These are phyloP conservation scores for Pelargonium myrrhifolium DNA, from an alignment of 441 rosid genomes.

Conservation along the genomic window DNA sequence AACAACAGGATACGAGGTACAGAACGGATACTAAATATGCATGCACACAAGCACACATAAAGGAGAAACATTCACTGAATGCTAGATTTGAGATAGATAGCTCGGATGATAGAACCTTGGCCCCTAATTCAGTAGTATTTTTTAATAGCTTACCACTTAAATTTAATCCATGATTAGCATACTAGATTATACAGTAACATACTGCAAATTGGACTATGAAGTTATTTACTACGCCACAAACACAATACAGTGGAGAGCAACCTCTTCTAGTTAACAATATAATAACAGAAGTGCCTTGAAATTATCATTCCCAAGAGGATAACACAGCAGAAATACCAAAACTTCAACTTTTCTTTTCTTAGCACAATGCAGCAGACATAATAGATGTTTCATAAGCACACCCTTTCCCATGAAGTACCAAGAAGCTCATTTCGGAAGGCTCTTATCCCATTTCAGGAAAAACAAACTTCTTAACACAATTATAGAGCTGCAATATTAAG, in stretches of 20 bases:
- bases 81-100: not conserved
- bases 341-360: not conserved
- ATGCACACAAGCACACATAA: not conserved
- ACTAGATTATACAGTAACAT: no score
- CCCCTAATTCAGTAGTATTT: not conserved
- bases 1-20: not conserved
- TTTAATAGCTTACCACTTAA: not conserved
- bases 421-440: not conserved
- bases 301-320: not conserved
- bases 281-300: not conserved
- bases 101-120: not conserved
- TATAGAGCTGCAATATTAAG: not conserved
- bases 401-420: not conserved
- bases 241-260: not conserved
- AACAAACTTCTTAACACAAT: not conserved
- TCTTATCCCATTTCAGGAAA: not conserved
- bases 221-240: not conserved
- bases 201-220: not conserved
- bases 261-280: not conserved
- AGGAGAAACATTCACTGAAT: not conserved
- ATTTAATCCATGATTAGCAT: not conserved
- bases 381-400: not conserved
- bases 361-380: slow-evolving; percentile 3
- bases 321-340: not conserved
- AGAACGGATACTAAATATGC: not conserved